Conservation (phyloP, 1,284 basidiomycete species). For the Puccinia hordei region DNA sequence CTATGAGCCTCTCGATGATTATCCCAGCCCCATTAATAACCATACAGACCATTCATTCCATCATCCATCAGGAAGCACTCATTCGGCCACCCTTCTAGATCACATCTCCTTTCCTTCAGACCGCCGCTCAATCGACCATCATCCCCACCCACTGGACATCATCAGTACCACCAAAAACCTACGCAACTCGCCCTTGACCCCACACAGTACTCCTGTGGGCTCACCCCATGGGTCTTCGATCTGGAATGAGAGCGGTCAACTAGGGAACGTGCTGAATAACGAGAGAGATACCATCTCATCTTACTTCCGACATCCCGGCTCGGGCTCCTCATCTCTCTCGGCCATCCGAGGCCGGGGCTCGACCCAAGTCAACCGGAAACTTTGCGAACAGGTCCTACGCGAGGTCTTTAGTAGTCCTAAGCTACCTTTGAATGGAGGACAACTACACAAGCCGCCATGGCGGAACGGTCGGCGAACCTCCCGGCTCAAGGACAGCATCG, state of each 20-base stretch:
- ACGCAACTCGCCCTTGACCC: constrained; percentile 55
- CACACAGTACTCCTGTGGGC: constrained; percentile 29
- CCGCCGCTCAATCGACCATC: background rate
- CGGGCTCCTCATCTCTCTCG: constrained; percentile 51
- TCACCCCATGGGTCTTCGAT: constrained; percentile 49
- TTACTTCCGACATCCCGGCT: constrained; percentile 51
- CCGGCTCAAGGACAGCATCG: constrained; percentile 28
- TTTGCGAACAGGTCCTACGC: constrained; percentile 90
- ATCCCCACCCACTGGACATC: constrained; percentile 18
- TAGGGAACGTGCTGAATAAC: background rate
- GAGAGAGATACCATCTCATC: constrained; percentile 57
- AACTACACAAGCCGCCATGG: constrained; percentile 28
- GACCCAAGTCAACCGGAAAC: constrained; percentile 83
- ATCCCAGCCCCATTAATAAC: no score
- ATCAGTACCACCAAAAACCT: constrained; percentile 19
- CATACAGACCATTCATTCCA: background rate
- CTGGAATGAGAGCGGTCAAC: constrained; percentile 10
- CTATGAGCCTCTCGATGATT: no score
- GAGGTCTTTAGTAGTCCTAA: constrained; percentile 67
- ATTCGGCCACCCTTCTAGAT: background rate
- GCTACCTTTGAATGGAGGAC: constrained; percentile 49
- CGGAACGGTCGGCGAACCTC: constrained; percentile 38
- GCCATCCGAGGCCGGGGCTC: constrained; percentile 82
- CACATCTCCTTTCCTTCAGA: no score
- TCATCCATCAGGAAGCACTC: background rate